Evolutionary conservation across 345 rosid genomes (phyloP).

Genomic region (Gossypium mustelinum): DNA sequence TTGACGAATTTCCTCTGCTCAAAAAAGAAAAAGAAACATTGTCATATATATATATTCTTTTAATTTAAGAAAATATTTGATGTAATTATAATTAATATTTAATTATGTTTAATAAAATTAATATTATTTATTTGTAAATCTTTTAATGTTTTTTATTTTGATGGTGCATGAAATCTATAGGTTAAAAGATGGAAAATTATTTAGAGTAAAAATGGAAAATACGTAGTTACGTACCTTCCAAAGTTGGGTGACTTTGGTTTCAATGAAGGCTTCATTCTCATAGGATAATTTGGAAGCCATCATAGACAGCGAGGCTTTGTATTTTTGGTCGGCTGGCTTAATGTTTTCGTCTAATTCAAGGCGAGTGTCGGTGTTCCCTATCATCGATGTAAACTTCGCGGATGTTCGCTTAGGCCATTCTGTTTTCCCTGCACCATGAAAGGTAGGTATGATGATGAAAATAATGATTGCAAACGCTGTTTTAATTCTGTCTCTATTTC

Average conservation of each 20-base stretch:
- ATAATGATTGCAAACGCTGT: too few species aligned
- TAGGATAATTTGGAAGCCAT: constrained; percentile 64
- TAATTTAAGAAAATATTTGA: neutral
- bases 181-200: too few species aligned
- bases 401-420: constrained; percentile 35
- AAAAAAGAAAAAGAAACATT: neutral
- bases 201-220: too few species aligned
- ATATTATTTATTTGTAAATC: too few species aligned
- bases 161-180: too few species aligned
- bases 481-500: too few species aligned
- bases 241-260: constrained; percentile 25
- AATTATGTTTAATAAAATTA: too few species aligned
- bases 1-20: constrained; percentile 45
- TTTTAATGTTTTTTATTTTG: too few species aligned
- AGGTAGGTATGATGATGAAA: too few species aligned
- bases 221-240: constrained; percentile 35
- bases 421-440: constrained; percentile 31
- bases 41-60: neutral
- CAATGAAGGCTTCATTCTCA: constrained; percentile 40
- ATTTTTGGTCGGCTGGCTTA: constrained; percentile 22
- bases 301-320: constrained; percentile 38
- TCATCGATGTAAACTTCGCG: constrained; percentile 31
- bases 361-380: constrained; percentile 39
- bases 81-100: too few species aligned
- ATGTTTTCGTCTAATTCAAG: constrained; percentile 36